Base-by-base conservation (phyloP, 768 basidiomycete species). In the Boletus speciosus region DNA sequence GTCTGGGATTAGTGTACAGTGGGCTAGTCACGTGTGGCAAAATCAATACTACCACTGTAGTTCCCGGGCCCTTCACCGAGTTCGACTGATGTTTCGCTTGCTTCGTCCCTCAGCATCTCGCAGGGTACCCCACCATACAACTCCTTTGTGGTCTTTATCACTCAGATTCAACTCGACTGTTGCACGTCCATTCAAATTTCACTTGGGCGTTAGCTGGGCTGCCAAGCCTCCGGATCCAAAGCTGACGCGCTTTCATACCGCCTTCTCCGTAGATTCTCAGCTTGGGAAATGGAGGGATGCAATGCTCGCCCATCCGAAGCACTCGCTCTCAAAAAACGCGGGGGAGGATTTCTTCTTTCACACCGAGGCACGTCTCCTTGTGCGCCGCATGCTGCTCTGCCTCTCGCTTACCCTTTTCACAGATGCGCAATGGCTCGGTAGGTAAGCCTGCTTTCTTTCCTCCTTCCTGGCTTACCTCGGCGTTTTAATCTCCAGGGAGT, bases 401-500 rank as follows among this genome's bases (percentile, higher is more conserved):
- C 38, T 42, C 37, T 44, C 27, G 46, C 49, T 61, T 54, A 56
- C 44, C 32, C 31, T 43, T 29, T 45, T 21, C 46, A 11, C 34
- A 92, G 90, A 90, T 91, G 90, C 81, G 82, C 43, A 83, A 83
- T 65, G 73, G 77, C 52, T 91, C 90, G 77, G 90, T 92, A 77
- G 74, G 85, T 80, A 62, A 61, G 68, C 47, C 37, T 43, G 0
- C 21, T 47, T 29, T 12, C 5, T 37, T 39, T 19, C 38, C 19
- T 21, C 48, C 54, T 61, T 54, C 63, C 59, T 40, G 54, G 64
- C 59, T 60, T 58, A 54, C 58, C 71, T 47, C 69, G 65, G 40
- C 59, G 19, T 42, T 29, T 35, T 21, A 15, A 23, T 43, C 0
- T 23, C n/a, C 31, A 91, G 88, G 88, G 89, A 23, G 67, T 90